Conservation (phyloP, 345 rosid genomes). For the Microthlaspi erraticum region DNA sequence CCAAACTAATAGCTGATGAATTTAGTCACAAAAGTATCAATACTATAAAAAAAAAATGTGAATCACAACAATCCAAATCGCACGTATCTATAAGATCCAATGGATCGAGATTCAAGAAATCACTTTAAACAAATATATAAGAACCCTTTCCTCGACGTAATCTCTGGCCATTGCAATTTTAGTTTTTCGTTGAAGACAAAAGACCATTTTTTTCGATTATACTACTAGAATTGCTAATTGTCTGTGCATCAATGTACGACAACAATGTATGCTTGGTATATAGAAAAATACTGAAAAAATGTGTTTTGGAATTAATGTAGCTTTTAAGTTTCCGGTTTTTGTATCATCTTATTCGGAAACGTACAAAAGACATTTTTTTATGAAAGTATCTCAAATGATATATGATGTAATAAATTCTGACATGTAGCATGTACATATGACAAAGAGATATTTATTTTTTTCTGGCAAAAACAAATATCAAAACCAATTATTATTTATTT, state of each 20-base stretch:
- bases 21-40: conserved; percentile 7
- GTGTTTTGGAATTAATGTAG: conserved; percentile 42
- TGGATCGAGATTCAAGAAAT: conserved; percentile 42
- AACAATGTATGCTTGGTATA: conserved; percentile 12
- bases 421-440: conserved; percentile 21
- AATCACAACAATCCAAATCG: conserved; percentile 35
- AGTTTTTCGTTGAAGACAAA: conserved; percentile 41
- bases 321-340: conserved; percentile 28
- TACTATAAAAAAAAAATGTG: background rate
- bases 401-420: conserved; percentile 30
- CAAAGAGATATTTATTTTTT: conserved; percentile 23
- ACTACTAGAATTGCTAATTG: background rate
- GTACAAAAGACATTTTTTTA: conserved; percentile 23
- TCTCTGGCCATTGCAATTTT: conserved; percentile 32
- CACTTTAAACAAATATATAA: conserved; percentile 3
- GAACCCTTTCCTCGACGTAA: conserved; percentile 43
- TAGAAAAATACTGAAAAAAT: conserved; percentile 18
- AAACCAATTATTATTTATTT: background rate
- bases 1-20: conserved; percentile 8
- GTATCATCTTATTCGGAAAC: conserved; percentile 21
- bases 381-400: conserved; percentile 23
- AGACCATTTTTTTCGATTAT: background rate
- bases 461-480: background rate
- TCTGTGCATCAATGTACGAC: conserved; percentile 5
- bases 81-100: conserved; percentile 33